Conservation (phyloP, 1,139 yeast species). For the Arxiozyma slooffiae region DNA sequence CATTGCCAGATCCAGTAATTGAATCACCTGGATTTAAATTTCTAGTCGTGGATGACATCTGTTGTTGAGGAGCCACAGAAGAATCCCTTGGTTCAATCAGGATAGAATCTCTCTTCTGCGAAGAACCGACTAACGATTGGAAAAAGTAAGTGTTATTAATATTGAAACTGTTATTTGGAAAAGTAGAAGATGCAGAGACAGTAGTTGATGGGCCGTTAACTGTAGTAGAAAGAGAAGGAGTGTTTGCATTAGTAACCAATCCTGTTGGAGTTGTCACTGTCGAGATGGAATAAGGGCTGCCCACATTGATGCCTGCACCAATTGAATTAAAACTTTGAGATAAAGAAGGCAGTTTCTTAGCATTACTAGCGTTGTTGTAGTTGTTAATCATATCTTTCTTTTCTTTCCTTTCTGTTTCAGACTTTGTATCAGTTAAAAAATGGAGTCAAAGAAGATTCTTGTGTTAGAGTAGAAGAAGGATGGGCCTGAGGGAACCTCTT, state of each 20-base stretch:
- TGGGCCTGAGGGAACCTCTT: conserved; percentile 18
- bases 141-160: neutral
- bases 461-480: conserved; percentile 14
- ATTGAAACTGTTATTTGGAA: neutral
- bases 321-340: neutral
- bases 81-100: neutral
- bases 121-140: neutral
- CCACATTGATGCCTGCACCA: neutral
- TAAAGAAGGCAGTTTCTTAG: neutral
- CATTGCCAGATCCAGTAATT: neutral
- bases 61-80: neutral
- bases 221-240: neutral
- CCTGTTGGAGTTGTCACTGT: neutral
- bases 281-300: neutral
- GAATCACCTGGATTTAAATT: neutral
- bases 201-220: no score
- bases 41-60: no score
- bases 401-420: neutral
- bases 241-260: neutral
- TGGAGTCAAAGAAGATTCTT: conserved; percentile 18
- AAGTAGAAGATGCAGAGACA: no score
- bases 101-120: neutral
- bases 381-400: neutral
- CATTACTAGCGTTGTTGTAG: neutral
- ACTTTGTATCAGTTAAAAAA: conserved; percentile 15